A percentile compares a stretch with the other conserved stretches of the same genome.
Evolutionary conservation across 164 flowering plant genomes (phyloP).

Genomic region (Tetracentron sinense): DNA sequence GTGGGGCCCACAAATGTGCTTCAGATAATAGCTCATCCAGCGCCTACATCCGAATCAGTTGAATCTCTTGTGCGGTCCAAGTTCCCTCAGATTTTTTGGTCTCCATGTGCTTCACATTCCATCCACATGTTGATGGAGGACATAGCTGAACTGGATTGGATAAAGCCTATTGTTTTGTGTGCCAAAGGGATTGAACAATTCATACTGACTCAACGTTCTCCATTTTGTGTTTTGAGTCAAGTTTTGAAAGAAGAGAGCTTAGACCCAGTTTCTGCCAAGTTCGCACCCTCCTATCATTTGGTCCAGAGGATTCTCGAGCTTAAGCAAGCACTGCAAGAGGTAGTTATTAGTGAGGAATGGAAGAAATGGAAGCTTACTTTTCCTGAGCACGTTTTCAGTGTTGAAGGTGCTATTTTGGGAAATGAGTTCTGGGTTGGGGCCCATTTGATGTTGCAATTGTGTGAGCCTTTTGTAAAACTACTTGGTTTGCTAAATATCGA

Average conservation of each 20-base stretch:
- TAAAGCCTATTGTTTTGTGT: conserved; percentile 25
- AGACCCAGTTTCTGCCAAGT: conserved; percentile 18
- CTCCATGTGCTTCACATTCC: conserved; percentile 34
- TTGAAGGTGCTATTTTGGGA: conserved; percentile 31
- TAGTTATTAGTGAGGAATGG: conserved; percentile 32
- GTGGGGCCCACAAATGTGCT: conserved; percentile 32
- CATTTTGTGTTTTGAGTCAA: conserved; percentile 8
- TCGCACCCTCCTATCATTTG: conserved; percentile 26
- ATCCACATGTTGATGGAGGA: conserved; percentile 31
- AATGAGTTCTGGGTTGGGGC: conserved; percentile 35
- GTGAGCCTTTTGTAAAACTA: conserved; percentile 32
- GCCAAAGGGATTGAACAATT: conserved; percentile 30
- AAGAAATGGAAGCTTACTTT: conserved; percentile 27
- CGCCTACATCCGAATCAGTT: conserved; percentile 14
- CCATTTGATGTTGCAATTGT: conserved; percentile 29
- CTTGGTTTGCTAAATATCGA: conserved; percentile 27
- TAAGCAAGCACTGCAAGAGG: conserved; percentile 29
- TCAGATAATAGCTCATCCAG: conserved; percentile 35
- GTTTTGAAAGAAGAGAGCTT: conserved; percentile 15
- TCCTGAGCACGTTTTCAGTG: conserved; percentile 16
- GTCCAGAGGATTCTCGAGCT: conserved; percentile 24
- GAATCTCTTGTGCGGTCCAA: conserved; percentile 24
- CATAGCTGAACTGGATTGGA: conserved; percentile 30
- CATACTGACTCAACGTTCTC: conserved; percentile 13
- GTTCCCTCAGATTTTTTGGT: conserved; percentile 39